These are phyloP conservation scores for Wilcoxina mikolae DNA, from an alignment of 495 filamentous ascomycete species.

Conservation along the genomic window DNA sequence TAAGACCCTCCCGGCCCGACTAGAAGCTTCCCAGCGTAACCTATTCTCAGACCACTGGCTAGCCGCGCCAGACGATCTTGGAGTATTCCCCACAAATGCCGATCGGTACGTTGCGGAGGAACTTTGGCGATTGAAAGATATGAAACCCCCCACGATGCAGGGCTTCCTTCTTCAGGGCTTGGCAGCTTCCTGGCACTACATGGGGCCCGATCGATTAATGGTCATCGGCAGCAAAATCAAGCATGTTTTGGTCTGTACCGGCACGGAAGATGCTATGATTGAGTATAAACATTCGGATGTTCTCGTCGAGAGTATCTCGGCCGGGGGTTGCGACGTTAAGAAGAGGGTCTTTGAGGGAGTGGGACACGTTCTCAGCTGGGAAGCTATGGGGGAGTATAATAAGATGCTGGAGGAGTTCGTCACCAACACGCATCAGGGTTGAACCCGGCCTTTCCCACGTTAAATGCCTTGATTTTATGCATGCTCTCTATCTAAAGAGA, in stretches of 20 bases:
- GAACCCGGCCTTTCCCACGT: too few species aligned
- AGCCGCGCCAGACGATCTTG: constrained; percentile 42
- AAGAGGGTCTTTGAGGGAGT: constrained; percentile 45
- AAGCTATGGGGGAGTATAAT: constrained; percentile 48
- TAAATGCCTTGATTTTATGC: too few species aligned
- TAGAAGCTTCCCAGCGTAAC: constrained; percentile 39
- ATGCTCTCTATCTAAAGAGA: too few species aligned
- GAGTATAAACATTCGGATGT: constrained; percentile 43
- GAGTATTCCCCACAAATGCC: constrained; percentile 54
- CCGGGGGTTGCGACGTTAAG: constrained; percentile 35
- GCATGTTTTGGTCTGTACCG: constrained; percentile 60
- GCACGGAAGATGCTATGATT: constrained; percentile 60
- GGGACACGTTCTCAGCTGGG: constrained; percentile 54
- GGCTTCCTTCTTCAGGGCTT: constrained; percentile 65
- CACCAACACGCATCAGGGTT: too few species aligned
- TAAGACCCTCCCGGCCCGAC: constrained; percentile 44
- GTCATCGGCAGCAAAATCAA: constrained; percentile 51
- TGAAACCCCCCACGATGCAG: constrained; percentile 21
- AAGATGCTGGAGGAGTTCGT: constrained; percentile 39
- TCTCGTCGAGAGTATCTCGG: constrained; percentile 33
- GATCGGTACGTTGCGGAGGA: constrained; percentile 68
- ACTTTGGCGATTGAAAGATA: constrained; percentile 31
- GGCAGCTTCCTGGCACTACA: constrained; percentile 67
- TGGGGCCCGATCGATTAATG: constrained; percentile 46
- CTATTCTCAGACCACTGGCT: constrained; percentile 52